These are phyloP conservation scores for Cucurbita argyrosperma DNA, from an alignment of 306 rosid species.

Conservation along the genomic window DNA sequence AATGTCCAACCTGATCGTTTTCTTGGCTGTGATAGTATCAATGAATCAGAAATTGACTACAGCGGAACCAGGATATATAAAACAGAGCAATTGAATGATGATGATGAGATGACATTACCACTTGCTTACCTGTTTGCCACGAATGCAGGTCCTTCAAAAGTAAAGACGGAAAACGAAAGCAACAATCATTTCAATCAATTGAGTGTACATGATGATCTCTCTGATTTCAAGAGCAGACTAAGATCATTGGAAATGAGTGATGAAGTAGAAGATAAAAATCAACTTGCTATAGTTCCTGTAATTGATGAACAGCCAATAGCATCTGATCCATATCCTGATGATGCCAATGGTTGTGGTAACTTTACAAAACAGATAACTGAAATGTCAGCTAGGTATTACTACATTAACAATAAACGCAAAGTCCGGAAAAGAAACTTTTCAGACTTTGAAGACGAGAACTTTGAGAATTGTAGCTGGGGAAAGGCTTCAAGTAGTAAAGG, in stretches of 20 bases:
- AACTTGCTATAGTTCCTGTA: constrained; percentile 43
- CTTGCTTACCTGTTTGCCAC: constrained; percentile 31
- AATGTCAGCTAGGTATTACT: constrained; percentile 17
- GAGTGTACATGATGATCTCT: constrained; percentile 8
- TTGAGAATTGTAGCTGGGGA: constrained; percentile 31
- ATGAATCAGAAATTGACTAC: constrained; percentile 46
- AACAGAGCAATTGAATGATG: constrained; percentile 31
- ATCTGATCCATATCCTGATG: constrained; percentile 6
- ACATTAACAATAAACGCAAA: constrained; percentile 21
- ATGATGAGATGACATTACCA: constrained; percentile 50
- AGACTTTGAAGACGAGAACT: constrained; percentile 31
- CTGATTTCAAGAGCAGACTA: constrained; percentile 14
- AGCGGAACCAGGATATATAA: constrained; percentile 39
- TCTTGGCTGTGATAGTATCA: constrained; percentile 36
- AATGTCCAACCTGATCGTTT: constrained; percentile 76
- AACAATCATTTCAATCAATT: constrained; percentile 5
- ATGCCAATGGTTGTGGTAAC: constrained; percentile 13
- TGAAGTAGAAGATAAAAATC: constrained; percentile 12
- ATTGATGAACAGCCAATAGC: constrained; percentile 24
- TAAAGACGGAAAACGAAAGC: constrained; percentile 1
- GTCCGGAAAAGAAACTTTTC: constrained; percentile 17
- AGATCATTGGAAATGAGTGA: constrained; percentile 8
- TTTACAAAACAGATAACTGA: constrained; percentile 16
- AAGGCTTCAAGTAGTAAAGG: constrained; percentile 15
- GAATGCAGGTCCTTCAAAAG: constrained; percentile 8